Evolutionary conservation across 78 protist genomes (phyloP).

Genomic region (Pelomyxa schiedti): DNA sequence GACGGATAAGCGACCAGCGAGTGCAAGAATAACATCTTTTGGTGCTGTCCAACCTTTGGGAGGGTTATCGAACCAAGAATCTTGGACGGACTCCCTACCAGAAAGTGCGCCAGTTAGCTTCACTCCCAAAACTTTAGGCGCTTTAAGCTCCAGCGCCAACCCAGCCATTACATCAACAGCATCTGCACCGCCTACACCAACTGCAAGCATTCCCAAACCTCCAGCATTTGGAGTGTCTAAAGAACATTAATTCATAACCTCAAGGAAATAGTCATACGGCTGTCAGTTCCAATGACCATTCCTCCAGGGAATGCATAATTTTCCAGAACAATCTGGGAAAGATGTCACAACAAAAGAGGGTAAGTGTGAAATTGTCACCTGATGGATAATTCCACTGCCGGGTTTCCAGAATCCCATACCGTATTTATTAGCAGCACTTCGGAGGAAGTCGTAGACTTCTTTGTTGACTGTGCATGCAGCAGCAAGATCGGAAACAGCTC

Average conservation of each 20-base stretch:
- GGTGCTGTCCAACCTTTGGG: conserved; percentile 69
- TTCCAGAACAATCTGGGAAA: conserved; percentile 84
- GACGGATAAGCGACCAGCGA: conserved; percentile 79
- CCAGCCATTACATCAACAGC: conserved; percentile 94
- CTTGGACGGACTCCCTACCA: too few species aligned
- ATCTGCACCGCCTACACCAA: conserved; percentile 93
- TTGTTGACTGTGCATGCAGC: conserved; percentile 53
- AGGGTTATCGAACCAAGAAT: too few species aligned
- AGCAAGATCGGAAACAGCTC: conserved; percentile 55
- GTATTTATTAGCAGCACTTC: conserved; percentile 34
- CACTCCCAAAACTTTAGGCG: conserved; percentile 92
- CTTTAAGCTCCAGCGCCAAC: conserved; percentile 87
- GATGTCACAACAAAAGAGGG: too few species aligned
- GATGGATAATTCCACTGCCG: conserved; percentile 92
- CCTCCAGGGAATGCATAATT: conserved; percentile 92
- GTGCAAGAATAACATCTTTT: conserved; percentile 83
- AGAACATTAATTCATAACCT: neutral
- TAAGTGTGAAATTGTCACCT: too few species aligned
- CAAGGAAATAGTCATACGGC: neutral
- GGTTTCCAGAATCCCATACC: conserved; percentile 92
- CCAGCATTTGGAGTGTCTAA: conserved; percentile 89
- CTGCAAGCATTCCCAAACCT: conserved; percentile 72
- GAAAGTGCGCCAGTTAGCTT: conserved; percentile 67
- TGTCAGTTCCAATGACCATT: conserved; percentile 79
- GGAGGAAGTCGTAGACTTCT: conserved; percentile 86